A percentile compares a stretch with the other conserved stretches of the same genome.
These are phyloP conservation scores for Taphrina flavorubra DNA, from an alignment of 1,139 yeast genomes.

Conservation along the genomic window DNA sequence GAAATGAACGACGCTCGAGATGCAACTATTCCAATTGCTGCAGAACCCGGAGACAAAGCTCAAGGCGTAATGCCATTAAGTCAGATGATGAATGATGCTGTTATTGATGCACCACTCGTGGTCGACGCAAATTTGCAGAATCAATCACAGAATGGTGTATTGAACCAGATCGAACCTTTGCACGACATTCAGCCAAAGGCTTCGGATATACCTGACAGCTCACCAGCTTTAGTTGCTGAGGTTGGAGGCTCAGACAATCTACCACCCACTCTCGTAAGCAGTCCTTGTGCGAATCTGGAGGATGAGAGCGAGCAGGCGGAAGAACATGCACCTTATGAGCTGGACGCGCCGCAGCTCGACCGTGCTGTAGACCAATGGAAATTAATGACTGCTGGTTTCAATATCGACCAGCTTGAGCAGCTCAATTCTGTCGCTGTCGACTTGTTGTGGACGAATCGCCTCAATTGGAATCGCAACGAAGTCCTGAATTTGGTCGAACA, in stretches of 20 bases:
- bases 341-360: slow-evolving; percentile 52
- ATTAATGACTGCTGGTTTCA: slow-evolving; percentile 57
- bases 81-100: background rate
- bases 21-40: background rate
- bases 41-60: background rate
- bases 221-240: background rate
- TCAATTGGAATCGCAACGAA: slow-evolving; percentile 64
- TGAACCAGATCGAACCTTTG: background rate
- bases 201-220: background rate
- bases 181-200: background rate
- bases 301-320: background rate
- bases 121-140: background rate
- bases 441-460: slow-evolving; percentile 72
- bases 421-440: slow-evolving; percentile 75
- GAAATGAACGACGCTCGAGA: background rate
- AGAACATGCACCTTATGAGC: slow-evolving; percentile 48
- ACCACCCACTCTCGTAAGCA: background rate
- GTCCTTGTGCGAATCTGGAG: background rate
- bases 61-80: background rate
- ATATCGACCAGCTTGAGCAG: slow-evolving; percentile 75
- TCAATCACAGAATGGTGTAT: background rate
- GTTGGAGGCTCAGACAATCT: background rate
- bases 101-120: background rate
- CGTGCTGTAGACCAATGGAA: slow-evolving; percentile 52
- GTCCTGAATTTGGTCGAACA: slow-evolving; percentile 4